phyloP scores from a whole-genome alignment of 2,329 filamentous ascomycete genomes.

The Penicillium brevicompactum region DNA sequence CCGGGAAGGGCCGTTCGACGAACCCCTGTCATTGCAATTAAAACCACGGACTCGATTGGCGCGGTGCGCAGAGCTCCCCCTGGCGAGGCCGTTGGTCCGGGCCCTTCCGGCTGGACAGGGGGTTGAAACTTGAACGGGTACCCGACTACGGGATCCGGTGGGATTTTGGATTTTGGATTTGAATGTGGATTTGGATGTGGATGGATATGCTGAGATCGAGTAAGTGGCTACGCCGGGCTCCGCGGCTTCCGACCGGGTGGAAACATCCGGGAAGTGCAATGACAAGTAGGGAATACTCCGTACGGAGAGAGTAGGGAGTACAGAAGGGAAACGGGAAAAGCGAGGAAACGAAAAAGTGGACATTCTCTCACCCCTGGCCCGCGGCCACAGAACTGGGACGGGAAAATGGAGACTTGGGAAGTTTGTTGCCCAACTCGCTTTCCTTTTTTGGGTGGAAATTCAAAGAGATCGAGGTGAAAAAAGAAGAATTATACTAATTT shows the following conservation, averaged over 20 bases:
- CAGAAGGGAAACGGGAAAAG: no score
- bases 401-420: background rate
- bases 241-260: no score
- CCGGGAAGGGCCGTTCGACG: conserved; percentile 21
- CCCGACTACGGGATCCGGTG: background rate
- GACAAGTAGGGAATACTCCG: background rate
- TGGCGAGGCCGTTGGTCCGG: conserved; percentile 3
- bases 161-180: background rate
- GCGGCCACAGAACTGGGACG: conserved; percentile 9
- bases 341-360: background rate
- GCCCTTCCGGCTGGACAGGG: conserved; percentile 6
- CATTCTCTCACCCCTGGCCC: conserved; percentile 1
- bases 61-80: background rate
- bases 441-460: background rate
- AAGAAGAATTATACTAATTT: background rate
- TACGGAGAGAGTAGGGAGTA: no score
- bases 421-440: conserved; percentile 4
- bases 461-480: background rate
- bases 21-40: conserved; percentile 3
- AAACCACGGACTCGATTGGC: conserved; percentile 4
- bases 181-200: no score
- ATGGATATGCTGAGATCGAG: no score
- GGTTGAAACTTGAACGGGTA: conserved; percentile 4
- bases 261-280: no score
- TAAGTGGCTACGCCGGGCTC: background rate